These are phyloP conservation scores for Fusarium burgessii DNA, from an alignment of 2,329 filamentous ascomycete genomes.

Conservation along the genomic window DNA sequence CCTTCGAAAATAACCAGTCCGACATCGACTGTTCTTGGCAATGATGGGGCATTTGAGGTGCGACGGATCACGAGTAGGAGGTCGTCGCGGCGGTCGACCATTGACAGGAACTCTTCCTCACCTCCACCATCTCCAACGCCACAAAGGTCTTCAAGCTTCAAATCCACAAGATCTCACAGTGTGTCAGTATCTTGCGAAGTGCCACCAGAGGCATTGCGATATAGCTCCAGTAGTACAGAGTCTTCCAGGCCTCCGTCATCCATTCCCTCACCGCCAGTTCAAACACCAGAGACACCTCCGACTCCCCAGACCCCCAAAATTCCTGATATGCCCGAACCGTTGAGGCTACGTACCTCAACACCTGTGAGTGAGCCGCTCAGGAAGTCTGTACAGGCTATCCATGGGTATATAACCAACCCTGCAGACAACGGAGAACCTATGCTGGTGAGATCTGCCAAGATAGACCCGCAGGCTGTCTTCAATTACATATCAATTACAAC, in stretches of 20 bases:
- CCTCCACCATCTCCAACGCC: neutral
- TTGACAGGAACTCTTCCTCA: too few relatives aligned
- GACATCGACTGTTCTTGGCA: too few relatives aligned
- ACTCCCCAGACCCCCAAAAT: neutral
- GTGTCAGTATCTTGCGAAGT: neutral
- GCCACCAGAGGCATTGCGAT: fast-evolving
- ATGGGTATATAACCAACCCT: neutral
- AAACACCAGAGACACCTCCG: neutral
- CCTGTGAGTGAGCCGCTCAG: fast-evolving
- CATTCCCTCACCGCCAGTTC: fast-evolving
- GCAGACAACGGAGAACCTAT: fast-evolving
- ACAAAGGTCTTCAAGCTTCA: neutral
- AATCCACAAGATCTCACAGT: fast-evolving
- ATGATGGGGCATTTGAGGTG: too few relatives aligned
- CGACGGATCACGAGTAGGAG: too few relatives aligned
- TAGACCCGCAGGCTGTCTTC: fast-evolving
- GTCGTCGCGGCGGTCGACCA: too few relatives aligned
- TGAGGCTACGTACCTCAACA: fast-evolving
- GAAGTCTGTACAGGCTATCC: neutral
- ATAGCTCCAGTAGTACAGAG: neutral
- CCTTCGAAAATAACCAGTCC: too few relatives aligned
- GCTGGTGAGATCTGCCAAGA: fast-evolving
- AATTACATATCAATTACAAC: neutral
- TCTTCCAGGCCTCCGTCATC: neutral
- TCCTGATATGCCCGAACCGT: fast-evolving